phyloP scores from a whole-genome alignment of 352 stramenopile species.

The Thalassiosira hispida region DNA sequence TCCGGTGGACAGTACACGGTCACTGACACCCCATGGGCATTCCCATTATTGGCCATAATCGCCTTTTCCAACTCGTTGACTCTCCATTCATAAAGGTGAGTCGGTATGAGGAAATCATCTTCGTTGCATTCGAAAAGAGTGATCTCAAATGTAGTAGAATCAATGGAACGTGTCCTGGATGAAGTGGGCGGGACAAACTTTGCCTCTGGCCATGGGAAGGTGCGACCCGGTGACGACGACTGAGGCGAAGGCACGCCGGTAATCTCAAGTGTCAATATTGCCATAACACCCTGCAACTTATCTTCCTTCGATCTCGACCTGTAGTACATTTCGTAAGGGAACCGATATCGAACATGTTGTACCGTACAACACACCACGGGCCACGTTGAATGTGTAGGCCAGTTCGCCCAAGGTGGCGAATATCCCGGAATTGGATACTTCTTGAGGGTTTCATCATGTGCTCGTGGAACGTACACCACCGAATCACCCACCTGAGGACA shows the following conservation, averaged over 20 bases:
- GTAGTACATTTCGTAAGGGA: conserved; percentile 75
- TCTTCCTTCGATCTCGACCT: conserved; percentile 24
- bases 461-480: conserved; percentile 80
- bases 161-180: conserved; percentile 40
- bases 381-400: conserved; percentile 64
- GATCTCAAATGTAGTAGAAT: conserved; percentile 70
- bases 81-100: conserved; percentile 66
- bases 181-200: conserved; percentile 54
- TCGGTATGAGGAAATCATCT: conserved; percentile 74
- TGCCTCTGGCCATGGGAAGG: conserved; percentile 71
- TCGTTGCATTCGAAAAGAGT: conserved; percentile 74
- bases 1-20: conserved; percentile 31
- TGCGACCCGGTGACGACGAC: conserved; percentile 48
- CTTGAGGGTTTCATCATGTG: conserved; percentile 71
- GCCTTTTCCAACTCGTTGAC: conserved; percentile 41
- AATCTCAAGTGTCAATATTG: conserved; percentile 78
- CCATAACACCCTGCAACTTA: conserved; percentile 63
- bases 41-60: conserved; percentile 40
- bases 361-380: conserved; percentile 76
- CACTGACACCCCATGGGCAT: conserved; percentile 34
- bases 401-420: conserved; percentile 70
- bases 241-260: conserved; percentile 67
- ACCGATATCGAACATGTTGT: conserved; percentile 70
- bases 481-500: conserved; percentile 79
- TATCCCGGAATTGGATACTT: conserved; percentile 63